A percentile compares a stretch with the other conserved stretches of the same genome.
phyloP scores from a whole-genome alignment of 345 rosid species.

The Acer negundo region DNA sequence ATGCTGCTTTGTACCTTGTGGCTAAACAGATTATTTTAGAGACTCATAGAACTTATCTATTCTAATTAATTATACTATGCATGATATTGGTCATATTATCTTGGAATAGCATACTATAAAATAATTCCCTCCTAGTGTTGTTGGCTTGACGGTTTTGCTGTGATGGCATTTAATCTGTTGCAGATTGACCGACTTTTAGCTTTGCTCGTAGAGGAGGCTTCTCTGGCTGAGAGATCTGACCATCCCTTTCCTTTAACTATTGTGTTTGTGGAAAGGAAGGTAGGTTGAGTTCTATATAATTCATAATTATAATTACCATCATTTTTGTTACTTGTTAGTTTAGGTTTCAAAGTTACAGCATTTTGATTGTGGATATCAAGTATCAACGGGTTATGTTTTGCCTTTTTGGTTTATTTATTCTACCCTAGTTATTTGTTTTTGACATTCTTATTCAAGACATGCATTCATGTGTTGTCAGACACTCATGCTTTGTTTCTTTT shows the following conservation, averaged over 20 bases:
- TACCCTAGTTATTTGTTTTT: background rate
- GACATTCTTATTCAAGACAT: background rate
- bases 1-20: background rate
- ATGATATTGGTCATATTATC: background rate
- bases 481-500: slow-evolving; percentile 3
- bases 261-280: slow-evolving; percentile 49
- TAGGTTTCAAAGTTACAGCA: background rate
- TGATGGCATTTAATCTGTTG: slow-evolving; percentile 18
- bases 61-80: background rate
- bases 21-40: background rate
- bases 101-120: background rate
- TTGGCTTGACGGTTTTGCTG: background rate
- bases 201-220: slow-evolving; percentile 38
- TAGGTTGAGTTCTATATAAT: slow-evolving; percentile 6
- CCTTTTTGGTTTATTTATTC: background rate
- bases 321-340: background rate
- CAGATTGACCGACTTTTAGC: slow-evolving; percentile 40
- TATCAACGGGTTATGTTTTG: background rate
- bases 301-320: background rate
- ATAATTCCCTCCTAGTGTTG: background rate
- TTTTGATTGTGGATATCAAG: background rate
- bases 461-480: background rate
- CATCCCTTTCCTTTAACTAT: slow-evolving; percentile 42
- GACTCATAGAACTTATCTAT: background rate
- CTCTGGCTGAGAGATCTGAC: slow-evolving; percentile 35